Percentiles rank a stretch among this genome's conserved stretches.
These are phyloP conservation scores for Gliomastix tumulicola DNA, from an alignment of 2,329 filamentous ascomycete species.

Conservation along the genomic window DNA sequence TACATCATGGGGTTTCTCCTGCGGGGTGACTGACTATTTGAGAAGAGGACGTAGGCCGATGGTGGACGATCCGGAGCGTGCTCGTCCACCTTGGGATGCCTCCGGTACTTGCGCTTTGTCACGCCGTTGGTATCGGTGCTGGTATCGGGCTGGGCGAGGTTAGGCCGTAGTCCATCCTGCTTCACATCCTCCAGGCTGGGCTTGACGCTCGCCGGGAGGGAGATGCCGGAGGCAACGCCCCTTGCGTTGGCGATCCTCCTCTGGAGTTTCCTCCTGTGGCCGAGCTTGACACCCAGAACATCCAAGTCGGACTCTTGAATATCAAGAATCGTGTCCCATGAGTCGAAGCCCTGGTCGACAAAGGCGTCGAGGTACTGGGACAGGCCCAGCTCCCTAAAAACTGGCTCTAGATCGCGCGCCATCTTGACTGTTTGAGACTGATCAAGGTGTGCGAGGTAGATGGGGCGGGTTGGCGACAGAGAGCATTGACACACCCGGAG, in stretches of 20 bases:
- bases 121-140: slow-evolving; percentile 35
- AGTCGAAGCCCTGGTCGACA: slow-evolving; percentile 74
- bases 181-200: slow-evolving; percentile 47
- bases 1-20: neutral
- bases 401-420: slow-evolving; percentile 53
- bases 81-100: slow-evolving; percentile 76
- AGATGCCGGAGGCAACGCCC: slow-evolving; percentile 49
- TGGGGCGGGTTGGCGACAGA: no score
- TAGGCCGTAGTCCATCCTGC: slow-evolving; percentile 43
- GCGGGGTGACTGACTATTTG: slow-evolving; percentile 62
- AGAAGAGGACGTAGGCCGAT: slow-evolving; percentile 80
- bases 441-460: no score
- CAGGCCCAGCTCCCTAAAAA: slow-evolving; percentile 71
- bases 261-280: slow-evolving; percentile 81
- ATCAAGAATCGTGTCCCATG: slow-evolving; percentile 76
- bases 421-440: no score
- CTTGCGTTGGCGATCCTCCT: slow-evolving; percentile 70
- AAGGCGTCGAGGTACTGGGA: slow-evolving; percentile 69
- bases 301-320: slow-evolving; percentile 83
- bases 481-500: no score
- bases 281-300: slow-evolving; percentile 69
- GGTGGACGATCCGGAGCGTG: slow-evolving; percentile 74
- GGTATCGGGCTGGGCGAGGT: slow-evolving; percentile 37
- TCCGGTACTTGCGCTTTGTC: slow-evolving; percentile 67
- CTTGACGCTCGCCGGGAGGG: slow-evolving; percentile 40